Evolutionary conservation across 306 rosid species (phyloP).

Genomic region (Quercus suber): DNA sequence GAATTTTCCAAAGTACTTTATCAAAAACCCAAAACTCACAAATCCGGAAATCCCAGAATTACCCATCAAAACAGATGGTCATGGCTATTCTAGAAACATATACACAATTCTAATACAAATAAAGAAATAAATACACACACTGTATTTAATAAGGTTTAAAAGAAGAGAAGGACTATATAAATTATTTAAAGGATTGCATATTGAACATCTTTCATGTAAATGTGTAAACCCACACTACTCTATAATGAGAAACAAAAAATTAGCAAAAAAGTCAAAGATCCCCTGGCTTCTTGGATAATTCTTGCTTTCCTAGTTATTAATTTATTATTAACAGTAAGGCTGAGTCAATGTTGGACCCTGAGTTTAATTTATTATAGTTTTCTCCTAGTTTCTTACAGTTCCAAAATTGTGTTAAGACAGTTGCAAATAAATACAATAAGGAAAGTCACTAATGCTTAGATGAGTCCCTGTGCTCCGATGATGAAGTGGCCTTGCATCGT

Average conservation of each 20-base stretch:
- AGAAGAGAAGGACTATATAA: background rate
- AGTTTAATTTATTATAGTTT: background rate
- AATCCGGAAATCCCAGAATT: too few species aligned
- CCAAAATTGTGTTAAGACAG: background rate
- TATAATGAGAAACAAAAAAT: background rate
- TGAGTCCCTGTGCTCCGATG: too few species aligned
- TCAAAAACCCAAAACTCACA: too few species aligned
- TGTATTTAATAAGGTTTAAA: background rate
- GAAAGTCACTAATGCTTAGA: background rate
- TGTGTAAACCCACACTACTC: background rate
- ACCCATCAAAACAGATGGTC: too few species aligned
- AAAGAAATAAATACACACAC: background rate
- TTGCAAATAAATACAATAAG: background rate
- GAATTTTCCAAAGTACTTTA: too few species aligned
- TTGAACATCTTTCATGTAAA: background rate
- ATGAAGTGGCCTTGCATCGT: too few species aligned
- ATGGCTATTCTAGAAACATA: background rate
- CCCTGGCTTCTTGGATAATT: background rate
- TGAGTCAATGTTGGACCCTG: background rate
- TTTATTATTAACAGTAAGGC: background rate
- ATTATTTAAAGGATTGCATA: background rate
- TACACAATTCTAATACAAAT: background rate
- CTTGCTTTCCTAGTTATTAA: background rate
- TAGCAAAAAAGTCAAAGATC: background rate
- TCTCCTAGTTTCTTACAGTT: background rate